Base-by-base conservation (phyloP, 1,139 yeast genomes). In the Candida dubliniensis region DNA sequence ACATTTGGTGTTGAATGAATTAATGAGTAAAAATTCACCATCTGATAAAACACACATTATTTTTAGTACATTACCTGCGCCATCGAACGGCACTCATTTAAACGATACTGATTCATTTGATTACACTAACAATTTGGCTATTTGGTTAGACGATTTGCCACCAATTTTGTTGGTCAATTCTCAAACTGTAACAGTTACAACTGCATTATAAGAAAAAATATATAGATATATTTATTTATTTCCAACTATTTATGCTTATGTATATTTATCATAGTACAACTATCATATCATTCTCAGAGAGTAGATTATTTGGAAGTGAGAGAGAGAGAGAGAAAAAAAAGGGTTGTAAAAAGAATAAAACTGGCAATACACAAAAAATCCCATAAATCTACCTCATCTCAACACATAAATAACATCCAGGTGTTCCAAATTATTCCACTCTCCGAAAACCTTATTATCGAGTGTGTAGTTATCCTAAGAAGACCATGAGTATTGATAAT, bases 141-240 rank as follows among this genome's bases (percentile, higher is more conserved):
- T 87, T 11, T 88, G 97, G 95, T 73, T 90, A 45, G 79, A 82
- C 42, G 89, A 77, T 8, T 66, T 93, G 37, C 96, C 96, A 0
- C 96, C 98, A 0, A 76, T 81, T 3, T 62, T 93, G 58, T 65
- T 93, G 49, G 74, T 93, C 45, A 91, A 93, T 59, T 88, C 97
- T 0, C 96, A 90, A 64, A 85, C 96, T 0, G 89, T 91, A 71
- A 93, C 99, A 0, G 98, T 93, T 1, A 93, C 99, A 0, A 91
- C 97, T 10, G 90, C 95, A 18, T 69, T 87, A 50, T 87, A 69
- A 38, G n/a, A 18, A 18, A 18, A 18, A 4, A 18, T 18, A 18
- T 18, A 18, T 18, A 18, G 23, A 18, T 3, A 18, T 18, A 18
- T 18, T 18, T 18, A 18, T 18, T 18, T 18, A 18, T 18, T 18